Evolutionary conservation across 805 yeast species (phyloP), one percentile per base, ranked within the genome.

Genomic region (Teunomyces pallodes): DNA sequence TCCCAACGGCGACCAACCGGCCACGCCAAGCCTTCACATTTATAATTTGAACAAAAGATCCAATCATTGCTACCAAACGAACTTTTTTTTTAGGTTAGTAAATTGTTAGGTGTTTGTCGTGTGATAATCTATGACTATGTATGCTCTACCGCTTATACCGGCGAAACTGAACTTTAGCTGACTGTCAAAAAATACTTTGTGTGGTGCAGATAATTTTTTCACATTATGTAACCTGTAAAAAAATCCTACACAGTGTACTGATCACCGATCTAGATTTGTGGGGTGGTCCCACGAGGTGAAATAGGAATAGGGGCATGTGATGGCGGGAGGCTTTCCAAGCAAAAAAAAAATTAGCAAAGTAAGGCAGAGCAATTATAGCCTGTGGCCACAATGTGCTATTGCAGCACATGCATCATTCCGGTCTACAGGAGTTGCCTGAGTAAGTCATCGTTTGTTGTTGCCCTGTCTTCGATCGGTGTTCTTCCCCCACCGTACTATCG

Each of bases 201-300:
- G n/a, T 30, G 9, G 12, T 30, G n/a, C n/a, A 9, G n/a, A 13
- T 32, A 29, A 29, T 32, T 32, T n/a, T 32, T 32, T 32, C 14
- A 5, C 5, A 7, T 32, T 13, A 32, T 17, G 17, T 32, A 32
- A 32, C 35, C 9, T 32, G 35, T 32, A 32, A 20, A 20, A 20
- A 20, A 20, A 20, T 6, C 6, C 1, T 20, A 17, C 17, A 31
- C 35, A n/a, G 35, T 14, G 9, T 9, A 31, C 6, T 7, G 14
- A 32, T 4, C 12, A 32, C 35, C 35, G n/a, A 38, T 38, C 41
- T 38, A 38, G 41, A 38, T 24, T 26, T 38, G 41, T 38, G 41
- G 41, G 41, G 41, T 26, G 41, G 39, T 36, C 17, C 41, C 41
- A 38, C 41, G 41, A 38, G 41, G 41, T 38, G 41, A 26, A 36